phyloP scores from a whole-genome alignment of 495 filamentous ascomycete species.

The Umbilicaria muhlenbergii region DNA sequence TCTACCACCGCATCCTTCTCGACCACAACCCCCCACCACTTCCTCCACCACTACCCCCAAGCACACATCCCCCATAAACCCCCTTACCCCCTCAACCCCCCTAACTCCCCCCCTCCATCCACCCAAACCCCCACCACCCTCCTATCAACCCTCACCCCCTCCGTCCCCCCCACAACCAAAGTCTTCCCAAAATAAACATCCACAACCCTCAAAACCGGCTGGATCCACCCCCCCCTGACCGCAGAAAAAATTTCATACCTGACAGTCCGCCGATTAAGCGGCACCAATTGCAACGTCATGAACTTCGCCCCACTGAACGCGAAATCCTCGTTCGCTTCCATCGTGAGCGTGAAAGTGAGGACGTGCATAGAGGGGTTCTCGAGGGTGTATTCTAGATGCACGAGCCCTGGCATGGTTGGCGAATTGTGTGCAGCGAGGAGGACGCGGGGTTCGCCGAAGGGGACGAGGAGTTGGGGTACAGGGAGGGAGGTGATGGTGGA shows the following conservation, averaged over 20 bases:
- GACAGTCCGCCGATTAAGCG: constrained; percentile 54
- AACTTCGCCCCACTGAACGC: constrained; percentile 84
- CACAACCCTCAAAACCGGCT: constrained; percentile 54
- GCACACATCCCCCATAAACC: too few relatives aligned
- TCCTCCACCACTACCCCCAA: too few relatives aligned
- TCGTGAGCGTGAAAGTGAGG: constrained; percentile 74
- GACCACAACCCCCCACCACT: too few relatives aligned
- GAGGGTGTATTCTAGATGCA: constrained; percentile 52
- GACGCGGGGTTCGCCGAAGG: constrained; percentile 75
- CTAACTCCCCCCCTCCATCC: constrained; percentile 13
- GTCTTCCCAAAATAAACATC: constrained; percentile 86
- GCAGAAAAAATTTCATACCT: constrained; percentile 49
- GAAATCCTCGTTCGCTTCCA: constrained; percentile 88
- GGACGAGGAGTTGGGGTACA: constrained; percentile 63
- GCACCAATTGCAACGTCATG: constrained; percentile 58
- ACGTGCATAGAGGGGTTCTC: constrained; percentile 94
- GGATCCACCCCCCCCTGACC: constrained; percentile 51
- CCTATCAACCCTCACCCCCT: constrained; percentile 60
- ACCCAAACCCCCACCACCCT: constrained; percentile 58
- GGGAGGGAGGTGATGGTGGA: constrained; percentile 45
- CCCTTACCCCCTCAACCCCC: too few relatives aligned
- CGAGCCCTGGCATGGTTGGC: constrained; percentile 18
- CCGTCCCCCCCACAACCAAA: constrained; percentile 52
- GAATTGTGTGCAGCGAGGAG: constrained; percentile 42
- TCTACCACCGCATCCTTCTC: too few relatives aligned